A percentile compares a stretch with the other conserved stretches of the same genome.
These are phyloP conservation scores for Cucurbita moschata DNA, from an alignment of 306 rosid species.

Conservation along the genomic window DNA sequence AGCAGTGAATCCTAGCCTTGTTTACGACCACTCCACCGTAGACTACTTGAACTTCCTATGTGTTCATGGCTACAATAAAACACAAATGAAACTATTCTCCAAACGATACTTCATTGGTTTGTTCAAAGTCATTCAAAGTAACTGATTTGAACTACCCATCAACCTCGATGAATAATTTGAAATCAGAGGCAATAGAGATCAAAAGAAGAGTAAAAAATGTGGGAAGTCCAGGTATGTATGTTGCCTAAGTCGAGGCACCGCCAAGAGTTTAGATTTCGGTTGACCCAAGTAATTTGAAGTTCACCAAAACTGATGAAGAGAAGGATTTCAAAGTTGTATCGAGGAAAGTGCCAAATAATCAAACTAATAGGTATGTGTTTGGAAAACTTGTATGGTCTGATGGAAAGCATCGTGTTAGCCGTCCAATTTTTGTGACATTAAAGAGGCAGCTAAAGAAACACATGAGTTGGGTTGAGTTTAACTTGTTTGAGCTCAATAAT, in stretches of 20 bases:
- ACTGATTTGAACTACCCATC: constrained; percentile 41
- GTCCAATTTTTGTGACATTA: background rate
- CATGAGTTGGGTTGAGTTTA: no score
- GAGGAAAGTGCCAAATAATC: background rate
- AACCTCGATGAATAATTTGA: constrained; percentile 2
- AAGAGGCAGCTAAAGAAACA: no score
- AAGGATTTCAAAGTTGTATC: constrained; percentile 16
- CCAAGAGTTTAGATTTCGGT: constrained; percentile 13
- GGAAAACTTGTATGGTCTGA: constrained; percentile 31
- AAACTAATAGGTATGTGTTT: background rate
- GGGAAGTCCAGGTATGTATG: constrained; percentile 21
- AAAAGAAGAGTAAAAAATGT: constrained; percentile 36
- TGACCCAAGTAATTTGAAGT: constrained; percentile 14
- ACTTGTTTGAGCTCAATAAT: no score
- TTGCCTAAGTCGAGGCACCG: background rate
- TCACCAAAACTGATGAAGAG: constrained; percentile 22
- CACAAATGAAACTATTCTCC: constrained; percentile 10
- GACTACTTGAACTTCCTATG: constrained; percentile 51
- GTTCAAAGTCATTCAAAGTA: constrained; percentile 14
- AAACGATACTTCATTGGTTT: constrained; percentile 3
- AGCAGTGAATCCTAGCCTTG: constrained; percentile 40
- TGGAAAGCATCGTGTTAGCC: constrained; percentile 3
- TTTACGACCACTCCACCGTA: constrained; percentile 22
- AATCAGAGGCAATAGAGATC: background rate
- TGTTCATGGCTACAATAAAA: constrained; percentile 14